Percentiles rank a stretch among this genome's conserved stretches.
Evolutionary conservation across 805 yeast species (phyloP).

Genomic region (Candida taoyuanica): DNA sequence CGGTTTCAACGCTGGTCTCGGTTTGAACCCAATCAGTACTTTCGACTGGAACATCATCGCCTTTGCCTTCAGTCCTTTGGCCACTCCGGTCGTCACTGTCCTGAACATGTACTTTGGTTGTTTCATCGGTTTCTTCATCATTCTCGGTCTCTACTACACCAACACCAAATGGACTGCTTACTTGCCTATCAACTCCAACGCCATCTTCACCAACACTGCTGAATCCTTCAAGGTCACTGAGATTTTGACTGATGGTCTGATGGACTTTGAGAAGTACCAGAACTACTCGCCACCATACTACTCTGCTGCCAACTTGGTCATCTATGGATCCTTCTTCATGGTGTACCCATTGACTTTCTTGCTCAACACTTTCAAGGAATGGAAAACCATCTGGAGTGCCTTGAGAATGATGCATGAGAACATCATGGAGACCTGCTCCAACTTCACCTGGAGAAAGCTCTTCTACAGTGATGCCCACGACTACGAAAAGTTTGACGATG

Average conservation of each 20-base stretch:
- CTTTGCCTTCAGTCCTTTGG: constrained; percentile 30
- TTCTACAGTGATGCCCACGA: neutral
- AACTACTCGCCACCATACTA: constrained; percentile 62
- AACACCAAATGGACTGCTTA: constrained; percentile 36
- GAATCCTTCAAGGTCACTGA: constrained; percentile 41
- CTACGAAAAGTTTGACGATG: constrained; percentile 18
- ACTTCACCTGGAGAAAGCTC: constrained; percentile 6
- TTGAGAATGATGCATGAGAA: constrained; percentile 8
- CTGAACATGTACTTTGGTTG: constrained; percentile 32
- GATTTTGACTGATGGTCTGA: constrained; percentile 41
- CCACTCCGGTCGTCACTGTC: constrained; percentile 40
- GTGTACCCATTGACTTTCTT: constrained; percentile 48
- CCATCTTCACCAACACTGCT: constrained; percentile 49
- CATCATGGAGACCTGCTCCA: constrained; percentile 5
- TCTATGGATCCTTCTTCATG: constrained; percentile 47
- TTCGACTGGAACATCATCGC: constrained; percentile 46
- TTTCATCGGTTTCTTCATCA: constrained; percentile 29
- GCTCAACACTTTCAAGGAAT: constrained; percentile 41
- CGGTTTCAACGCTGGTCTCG: constrained; percentile 44
- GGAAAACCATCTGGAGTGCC: constrained; percentile 30
- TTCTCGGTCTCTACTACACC: constrained; percentile 37
- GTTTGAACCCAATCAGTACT: constrained; percentile 48
- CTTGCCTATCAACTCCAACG: constrained; percentile 43
- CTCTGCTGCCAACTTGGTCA: constrained; percentile 55
- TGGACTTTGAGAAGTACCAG: constrained; percentile 45